Base-by-base conservation (phyloP, 2,329 filamentous ascomycete genomes). In the Fusarium hostae region DNA sequence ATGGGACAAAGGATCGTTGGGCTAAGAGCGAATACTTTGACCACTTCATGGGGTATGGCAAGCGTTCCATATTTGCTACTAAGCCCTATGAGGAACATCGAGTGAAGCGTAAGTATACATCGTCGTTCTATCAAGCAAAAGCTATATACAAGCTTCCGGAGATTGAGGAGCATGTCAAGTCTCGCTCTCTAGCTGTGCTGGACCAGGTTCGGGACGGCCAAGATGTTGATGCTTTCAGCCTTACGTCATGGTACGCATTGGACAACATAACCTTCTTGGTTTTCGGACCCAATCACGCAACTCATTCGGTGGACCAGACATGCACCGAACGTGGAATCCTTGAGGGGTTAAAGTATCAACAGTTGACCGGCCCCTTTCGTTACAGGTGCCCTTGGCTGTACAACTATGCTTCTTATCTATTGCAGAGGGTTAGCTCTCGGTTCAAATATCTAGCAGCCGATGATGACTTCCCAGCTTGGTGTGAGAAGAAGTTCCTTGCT, bases 371-470 rank as follows among this genome's bases (percentile, higher is more conserved):
- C 44, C 44, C 44, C 4, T 3, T n/a, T 1, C 44, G 44, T 30
- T 47, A 47, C 9, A 16, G 44, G 6, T 47, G 20, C 44, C 20
- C 20, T 15, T 7, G 26, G 44, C 4, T 47, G 6, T 47, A 3
- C 9, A 16, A 5, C 1, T 10, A 4, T 5, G 9, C 4, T 47
- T 15, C 26, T 15, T 1, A 5, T 13, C 6, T 47, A 2, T 8
- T 47, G 13, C 44, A 28, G 9, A 30, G 4, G 20, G 3, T 47
- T 3, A n/a, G 20, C 20, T 30, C 20, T n/a, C 44, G 20, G 5
- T 16, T n/a, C 4, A 8, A 7, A 6, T 34, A 48, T 7, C 10
- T 34, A 4, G 32, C 28, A 10, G 10, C 6, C 12, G 45, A 48
- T 24, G 20, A 34, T 2, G 9, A 34, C 9, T 16, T 48, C 7